phyloP scores from a whole-genome alignment of 2,329 filamentous ascomycete genomes.

The Monosporascus sp. region DNA sequence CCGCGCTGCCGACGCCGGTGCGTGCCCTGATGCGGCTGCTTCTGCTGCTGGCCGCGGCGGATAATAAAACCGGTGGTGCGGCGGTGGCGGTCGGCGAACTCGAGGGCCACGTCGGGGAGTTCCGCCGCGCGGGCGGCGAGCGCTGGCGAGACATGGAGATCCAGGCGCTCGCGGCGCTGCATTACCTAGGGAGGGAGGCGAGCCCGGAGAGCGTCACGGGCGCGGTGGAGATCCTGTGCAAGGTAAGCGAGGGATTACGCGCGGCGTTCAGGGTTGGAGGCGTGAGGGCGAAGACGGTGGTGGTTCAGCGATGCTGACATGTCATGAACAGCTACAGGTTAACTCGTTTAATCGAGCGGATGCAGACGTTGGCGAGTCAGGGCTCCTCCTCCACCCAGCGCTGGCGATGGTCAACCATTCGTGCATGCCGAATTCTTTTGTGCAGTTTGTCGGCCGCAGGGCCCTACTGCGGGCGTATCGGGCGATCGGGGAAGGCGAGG shows the following conservation, averaged over 20 bases:
- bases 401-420: conserved; percentile 59
- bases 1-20: conserved; percentile 46
- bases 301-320: not conserved
- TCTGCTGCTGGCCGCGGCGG: conserved; percentile 23
- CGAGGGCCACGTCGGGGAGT: conserved; percentile 40
- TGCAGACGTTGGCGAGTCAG: conserved; percentile 44
- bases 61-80: conserved; percentile 10
- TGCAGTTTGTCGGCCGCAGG: conserved; percentile 48
- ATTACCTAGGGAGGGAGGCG: conserved; percentile 36
- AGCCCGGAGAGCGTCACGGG: conserved; percentile 29
- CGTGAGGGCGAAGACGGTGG: not conserved
- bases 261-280: not conserved
- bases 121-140: conserved; percentile 21
- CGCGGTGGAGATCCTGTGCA: conserved; percentile 46
- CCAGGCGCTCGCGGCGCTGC: conserved; percentile 44
- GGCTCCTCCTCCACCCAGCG: conserved; percentile 50
- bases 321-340: conserved; percentile 45
- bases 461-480: conserved; percentile 45
- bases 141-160: conserved; percentile 42
- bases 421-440: conserved; percentile 54
- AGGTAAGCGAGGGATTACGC: conserved; percentile 32
- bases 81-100: conserved; percentile 31
- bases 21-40: conserved; percentile 49
- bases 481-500: conserved; percentile 45
- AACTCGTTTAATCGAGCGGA: conserved; percentile 57